These are phyloP conservation scores for Xerocomellus dryophilus DNA, from an alignment of 768 basidiomycete species.

Conservation along the genomic window DNA sequence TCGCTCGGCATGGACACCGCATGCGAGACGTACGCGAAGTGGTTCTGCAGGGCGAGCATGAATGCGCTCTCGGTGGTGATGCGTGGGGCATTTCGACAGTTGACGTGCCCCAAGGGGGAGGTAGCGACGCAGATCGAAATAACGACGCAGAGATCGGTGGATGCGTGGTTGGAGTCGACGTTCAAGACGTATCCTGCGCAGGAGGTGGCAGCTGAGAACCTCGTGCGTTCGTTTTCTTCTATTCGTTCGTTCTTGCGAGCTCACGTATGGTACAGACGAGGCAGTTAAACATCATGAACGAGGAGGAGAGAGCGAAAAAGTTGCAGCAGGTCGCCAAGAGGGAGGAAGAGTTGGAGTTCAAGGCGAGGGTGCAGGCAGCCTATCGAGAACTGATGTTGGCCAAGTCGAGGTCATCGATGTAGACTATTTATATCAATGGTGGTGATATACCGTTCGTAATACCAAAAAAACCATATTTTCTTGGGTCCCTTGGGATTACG, in stretches of 20 bases:
- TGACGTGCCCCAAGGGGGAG: neutral
- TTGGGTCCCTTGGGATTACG: too few relatives aligned
- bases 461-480: too few relatives aligned
- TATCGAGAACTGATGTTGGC: neutral
- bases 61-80: neutral
- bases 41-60: slow-evolving; percentile 10
- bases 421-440: neutral
- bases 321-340: neutral
- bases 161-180: slow-evolving; percentile 6
- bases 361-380: neutral
- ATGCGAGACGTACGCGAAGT: slow-evolving; percentile 12
- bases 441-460: neutral
- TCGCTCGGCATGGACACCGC: slow-evolving; percentile 8
- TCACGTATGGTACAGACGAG: neutral
- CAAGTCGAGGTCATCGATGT: neutral
- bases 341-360: neutral
- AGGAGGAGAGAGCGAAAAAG: neutral
- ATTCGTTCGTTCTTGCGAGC: too few relatives aligned
- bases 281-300: neutral
- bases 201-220: slow-evolving; percentile 4
- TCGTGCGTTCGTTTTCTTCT: neutral
- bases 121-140: neutral
- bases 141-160: neutral
- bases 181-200: slow-evolving; percentile 5
- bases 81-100: neutral